phyloP scores from a whole-genome alignment of 176 grass and related monocot genomes.

The Tillandsia fasciculata region DNA sequence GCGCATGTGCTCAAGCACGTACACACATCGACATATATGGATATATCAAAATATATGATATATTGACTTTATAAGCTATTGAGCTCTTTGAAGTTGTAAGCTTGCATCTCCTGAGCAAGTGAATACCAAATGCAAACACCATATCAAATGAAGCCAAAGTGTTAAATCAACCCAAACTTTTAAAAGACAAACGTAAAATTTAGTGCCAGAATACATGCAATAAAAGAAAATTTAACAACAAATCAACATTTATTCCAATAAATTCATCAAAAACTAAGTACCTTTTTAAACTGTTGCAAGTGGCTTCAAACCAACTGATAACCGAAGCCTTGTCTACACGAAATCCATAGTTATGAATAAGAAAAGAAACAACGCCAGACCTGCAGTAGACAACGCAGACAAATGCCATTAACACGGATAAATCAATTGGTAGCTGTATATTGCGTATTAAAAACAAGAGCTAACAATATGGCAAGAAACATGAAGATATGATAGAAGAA shows the following conservation, averaged over 20 bases:
- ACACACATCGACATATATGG: no score
- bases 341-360: constrained; percentile 64
- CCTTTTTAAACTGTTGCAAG: constrained; percentile 62
- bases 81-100: no score
- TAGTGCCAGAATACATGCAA: background rate
- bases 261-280: constrained; percentile 12
- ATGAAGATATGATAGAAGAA: background rate
- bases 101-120: background rate
- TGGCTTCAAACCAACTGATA: constrained; percentile 58
- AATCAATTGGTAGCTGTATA: no score
- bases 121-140: constrained; percentile 3
- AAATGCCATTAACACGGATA: background rate
- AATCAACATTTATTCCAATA: background rate
- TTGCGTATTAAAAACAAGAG: no score
- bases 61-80: no score
- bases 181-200: no score
- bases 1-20: no score
- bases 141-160: constrained; percentile 2
- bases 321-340: constrained; percentile 58
- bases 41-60: no score
- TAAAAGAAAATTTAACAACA: background rate
- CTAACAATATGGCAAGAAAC: background rate
- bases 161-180: constrained; percentile 30
- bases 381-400: constrained; percentile 25
- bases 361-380: constrained; percentile 50